Conservation (phyloP, 495 filamentous ascomycete species). For the Monascus purpureus region DNA sequence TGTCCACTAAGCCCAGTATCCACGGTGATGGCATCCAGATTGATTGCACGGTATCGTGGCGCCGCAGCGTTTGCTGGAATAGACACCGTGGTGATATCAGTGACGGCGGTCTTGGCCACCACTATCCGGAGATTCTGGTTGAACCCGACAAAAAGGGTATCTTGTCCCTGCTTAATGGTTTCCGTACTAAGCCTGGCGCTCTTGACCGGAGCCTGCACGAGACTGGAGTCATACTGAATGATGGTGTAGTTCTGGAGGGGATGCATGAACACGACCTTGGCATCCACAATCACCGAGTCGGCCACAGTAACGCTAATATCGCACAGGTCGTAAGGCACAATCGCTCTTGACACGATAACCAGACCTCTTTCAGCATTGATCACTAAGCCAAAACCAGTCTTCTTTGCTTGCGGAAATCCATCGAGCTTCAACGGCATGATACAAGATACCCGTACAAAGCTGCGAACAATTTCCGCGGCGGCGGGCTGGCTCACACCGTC, state of each 20-base stretch:
- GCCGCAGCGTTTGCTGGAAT: constrained; percentile 86
- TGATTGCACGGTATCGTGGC: constrained; percentile 89
- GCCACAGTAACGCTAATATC: constrained; percentile 92
- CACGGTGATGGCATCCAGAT: constrained; percentile 93
- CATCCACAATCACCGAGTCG: constrained; percentile 85
- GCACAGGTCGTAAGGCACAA: constrained; percentile 91
- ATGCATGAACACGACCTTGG: constrained; percentile 92
- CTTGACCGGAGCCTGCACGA: constrained; percentile 86
- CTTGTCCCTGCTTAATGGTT: constrained; percentile 74
- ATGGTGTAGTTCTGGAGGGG: constrained; percentile 97
- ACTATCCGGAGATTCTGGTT: constrained; percentile 91
- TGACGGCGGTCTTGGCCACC: constrained; percentile 86
- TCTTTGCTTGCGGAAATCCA: constrained; percentile 81
- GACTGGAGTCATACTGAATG: constrained; percentile 82
- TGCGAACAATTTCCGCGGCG: constrained; percentile 80
- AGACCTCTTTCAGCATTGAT: constrained; percentile 92
- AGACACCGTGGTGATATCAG: constrained; percentile 93
- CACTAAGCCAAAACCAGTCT: constrained; percentile 90
- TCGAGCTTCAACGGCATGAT: constrained; percentile 92
- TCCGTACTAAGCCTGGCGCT: constrained; percentile 71
- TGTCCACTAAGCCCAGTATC: constrained; percentile 82
- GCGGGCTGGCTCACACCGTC: constrained; percentile 82
- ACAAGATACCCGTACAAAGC: constrained; percentile 86
- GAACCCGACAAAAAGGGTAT: constrained; percentile 92
- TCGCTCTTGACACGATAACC: constrained; percentile 82